Conservation (phyloP, 2,329 filamentous ascomycete species). For the Aspergillus carbonarius region DNA sequence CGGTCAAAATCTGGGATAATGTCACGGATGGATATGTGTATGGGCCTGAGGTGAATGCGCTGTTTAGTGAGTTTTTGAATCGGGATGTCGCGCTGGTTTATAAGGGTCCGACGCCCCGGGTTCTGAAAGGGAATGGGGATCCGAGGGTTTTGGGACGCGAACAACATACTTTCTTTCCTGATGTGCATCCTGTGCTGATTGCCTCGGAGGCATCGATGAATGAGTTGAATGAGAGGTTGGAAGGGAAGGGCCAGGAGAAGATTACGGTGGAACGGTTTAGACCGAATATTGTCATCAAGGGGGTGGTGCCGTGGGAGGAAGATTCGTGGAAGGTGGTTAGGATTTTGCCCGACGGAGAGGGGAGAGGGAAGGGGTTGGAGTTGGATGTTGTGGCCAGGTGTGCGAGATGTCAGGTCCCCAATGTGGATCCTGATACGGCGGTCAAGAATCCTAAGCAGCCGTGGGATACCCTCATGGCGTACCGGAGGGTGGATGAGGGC, state of each 20-base stretch:
- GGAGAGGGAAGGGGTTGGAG: constrained; percentile 30
- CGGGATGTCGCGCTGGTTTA: constrained; percentile 59
- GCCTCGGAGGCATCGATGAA: constrained; percentile 56
- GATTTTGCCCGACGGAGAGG: constrained; percentile 12
- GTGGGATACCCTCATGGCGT: constrained; percentile 63
- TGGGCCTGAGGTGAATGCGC: constrained; percentile 49
- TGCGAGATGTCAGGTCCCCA: constrained; percentile 62
- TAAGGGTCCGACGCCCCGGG: constrained; percentile 59
- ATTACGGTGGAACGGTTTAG: constrained; percentile 63
- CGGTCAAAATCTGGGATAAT: constrained; percentile 59
- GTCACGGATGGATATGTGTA: constrained; percentile 60
- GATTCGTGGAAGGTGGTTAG: constrained; percentile 63
- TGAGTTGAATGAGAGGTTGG: constrained; percentile 59
- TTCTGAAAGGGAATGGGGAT: constrained; percentile 57
- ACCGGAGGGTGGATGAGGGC: constrained; percentile 59
- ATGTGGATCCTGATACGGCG: constrained; percentile 63
- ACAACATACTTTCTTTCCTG: constrained; percentile 59
- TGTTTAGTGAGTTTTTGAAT: constrained; percentile 58
- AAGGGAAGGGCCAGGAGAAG: constrained; percentile 41
- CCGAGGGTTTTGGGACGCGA: constrained; percentile 54
- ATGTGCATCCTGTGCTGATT: constrained; percentile 58
- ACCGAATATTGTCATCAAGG: constrained; percentile 62
- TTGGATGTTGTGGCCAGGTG: constrained; percentile 61
- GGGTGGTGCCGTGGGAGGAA: constrained; percentile 59
- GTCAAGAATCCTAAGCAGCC: constrained; percentile 59